phyloP scores from a whole-genome alignment of 352 stramenopile species.

The Hyaloperonospora brassicae region DNA sequence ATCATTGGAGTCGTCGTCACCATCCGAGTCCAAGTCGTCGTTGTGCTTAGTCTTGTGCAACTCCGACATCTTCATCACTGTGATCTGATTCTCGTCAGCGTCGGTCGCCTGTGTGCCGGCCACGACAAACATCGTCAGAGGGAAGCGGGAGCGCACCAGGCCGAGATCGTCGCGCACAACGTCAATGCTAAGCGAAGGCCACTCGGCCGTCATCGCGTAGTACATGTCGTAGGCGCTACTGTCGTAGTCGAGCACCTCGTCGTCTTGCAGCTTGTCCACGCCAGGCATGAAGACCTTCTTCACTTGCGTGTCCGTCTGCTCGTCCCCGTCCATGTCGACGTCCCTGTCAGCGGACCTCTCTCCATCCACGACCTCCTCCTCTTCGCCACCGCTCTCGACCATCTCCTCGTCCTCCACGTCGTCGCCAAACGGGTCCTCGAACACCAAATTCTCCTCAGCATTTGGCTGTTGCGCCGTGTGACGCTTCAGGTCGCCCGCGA shows the following conservation, averaged over 20 bases:
- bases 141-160: slow-evolving; percentile 89
- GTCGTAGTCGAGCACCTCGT: slow-evolving; percentile 97
- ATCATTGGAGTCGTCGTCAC: slow-evolving; percentile 66
- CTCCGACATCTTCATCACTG: slow-evolving; percentile 97
- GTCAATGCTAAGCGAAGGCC: slow-evolving; percentile 97
- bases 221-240: slow-evolving; percentile 99
- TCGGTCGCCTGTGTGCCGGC: slow-evolving; percentile 93
- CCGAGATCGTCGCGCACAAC: slow-evolving; percentile 94
- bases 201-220: slow-evolving; percentile 96
- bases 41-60: slow-evolving; percentile 90
- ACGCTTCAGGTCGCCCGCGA: slow-evolving; percentile 43
- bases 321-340: slow-evolving; percentile 65
- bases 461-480: slow-evolving; percentile 25
- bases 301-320: slow-evolving; percentile 42
- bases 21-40: slow-evolving; percentile 64
- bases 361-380: slow-evolving; percentile 52
- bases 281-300: slow-evolving; percentile 93
- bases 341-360: slow-evolving; percentile 38
- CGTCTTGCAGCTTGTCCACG: slow-evolving; percentile 84
- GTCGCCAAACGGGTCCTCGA: slow-evolving; percentile 85
- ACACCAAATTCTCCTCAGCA: slow-evolving; percentile 60
- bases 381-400: slow-evolving; percentile 68
- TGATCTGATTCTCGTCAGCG: slow-evolving; percentile 93
- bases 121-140: slow-evolving; percentile 93
- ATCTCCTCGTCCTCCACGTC: slow-evolving; percentile 88